Base-by-base conservation (phyloP, 2,329 filamentous ascomycete genomes). In the Penicillium polonicum region DNA sequence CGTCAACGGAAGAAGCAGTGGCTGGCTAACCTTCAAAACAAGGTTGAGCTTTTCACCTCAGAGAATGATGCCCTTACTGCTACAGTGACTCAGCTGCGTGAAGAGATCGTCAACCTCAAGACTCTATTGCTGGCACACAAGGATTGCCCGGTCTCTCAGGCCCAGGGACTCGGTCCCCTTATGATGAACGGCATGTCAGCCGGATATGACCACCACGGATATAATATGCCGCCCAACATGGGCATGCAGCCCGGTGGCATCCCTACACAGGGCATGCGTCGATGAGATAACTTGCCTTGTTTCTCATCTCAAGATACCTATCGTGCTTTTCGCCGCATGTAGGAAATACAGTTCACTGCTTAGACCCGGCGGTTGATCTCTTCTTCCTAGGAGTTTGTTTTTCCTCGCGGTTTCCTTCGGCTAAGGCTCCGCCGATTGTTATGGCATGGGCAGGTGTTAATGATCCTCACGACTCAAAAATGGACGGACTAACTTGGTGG, bases 1-100 rank as follows among this genome's bases (percentile, higher is more conserved):
- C 89, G 94, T 60, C 94, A 99, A 75, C 86, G 94, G 21, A 99
- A 99, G 83, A 99, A 99, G 83, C 94, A 97, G 73, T 99, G 94
- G 94, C 84, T 97, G 57, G 90, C 90, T 33, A 97, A 96, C 66
- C 83, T 99, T 1, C 94, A 99, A 74, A 85, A 86, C 55, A 97
- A 97, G 76, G 93, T 97, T 17, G 94, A 99, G 74, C 83, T 96
- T 65, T 97, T 92, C 71, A 92, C 89, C 62, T 88, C 83, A 0
- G 94, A 99, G 76, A 97, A 97, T 63, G 94, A 99, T 70, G 86
- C 86, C 1, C 82, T 99, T 35, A 90, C 88, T 19, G 83, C 87
- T 3, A 93, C 94, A 62, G 92, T 97, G 58, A 88, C 88, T 1
- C 86, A 90, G 65, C 79, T 97, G 6, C 85, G 92, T 29, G 93